Evolutionary conservation across 1,284 basidiomycete species (phyloP).

Genomic region (Hemileia vastatrix): DNA sequence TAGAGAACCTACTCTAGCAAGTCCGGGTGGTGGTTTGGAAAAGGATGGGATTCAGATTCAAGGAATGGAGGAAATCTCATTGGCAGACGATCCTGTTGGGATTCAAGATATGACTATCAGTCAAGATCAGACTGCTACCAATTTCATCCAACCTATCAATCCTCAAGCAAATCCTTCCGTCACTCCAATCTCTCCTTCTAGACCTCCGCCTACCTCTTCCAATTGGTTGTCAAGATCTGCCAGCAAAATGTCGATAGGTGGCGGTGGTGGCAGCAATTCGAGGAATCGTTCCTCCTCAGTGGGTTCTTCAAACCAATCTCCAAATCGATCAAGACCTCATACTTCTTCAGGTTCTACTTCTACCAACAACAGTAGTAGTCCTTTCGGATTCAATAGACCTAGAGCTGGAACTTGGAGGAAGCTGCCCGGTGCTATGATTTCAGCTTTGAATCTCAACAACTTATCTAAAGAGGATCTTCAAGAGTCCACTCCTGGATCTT

Average conservation of each 20-base stretch:
- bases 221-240: background rate
- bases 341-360: background rate
- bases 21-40: background rate
- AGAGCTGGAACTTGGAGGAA: background rate
- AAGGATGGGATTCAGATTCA: background rate
- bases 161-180: background rate
- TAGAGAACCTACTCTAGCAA: background rate
- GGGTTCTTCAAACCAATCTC: background rate
- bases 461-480: background rate
- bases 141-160: background rate
- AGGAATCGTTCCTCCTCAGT: background rate
- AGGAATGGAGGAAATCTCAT: background rate
- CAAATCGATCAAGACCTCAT: background rate
- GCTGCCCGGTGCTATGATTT: background rate
- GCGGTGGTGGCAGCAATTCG: background rate
- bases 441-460: background rate
- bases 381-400: background rate
- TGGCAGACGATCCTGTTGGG: background rate
- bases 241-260: background rate
- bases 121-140: background rate
- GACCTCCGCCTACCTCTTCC: background rate
- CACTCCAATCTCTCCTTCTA: background rate
- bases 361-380: background rate
- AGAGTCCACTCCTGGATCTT: background rate
- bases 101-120: background rate